Evolutionary conservation across 257 asterid species (phyloP).

Genomic region (Cordia subcordata): DNA sequence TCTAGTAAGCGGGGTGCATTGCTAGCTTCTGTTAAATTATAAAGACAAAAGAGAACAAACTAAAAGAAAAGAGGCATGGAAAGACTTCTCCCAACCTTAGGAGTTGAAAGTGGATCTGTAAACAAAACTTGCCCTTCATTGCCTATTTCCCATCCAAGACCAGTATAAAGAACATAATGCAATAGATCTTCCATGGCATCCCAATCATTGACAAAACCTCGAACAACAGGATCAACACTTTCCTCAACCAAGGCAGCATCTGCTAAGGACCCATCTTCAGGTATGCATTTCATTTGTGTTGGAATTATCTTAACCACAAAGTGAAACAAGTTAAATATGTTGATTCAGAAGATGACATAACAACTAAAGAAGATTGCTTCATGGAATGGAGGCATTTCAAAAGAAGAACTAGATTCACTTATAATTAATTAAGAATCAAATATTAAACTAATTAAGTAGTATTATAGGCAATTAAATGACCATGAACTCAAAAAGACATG

Average conservation of each 20-base stretch:
- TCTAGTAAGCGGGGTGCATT: no score
- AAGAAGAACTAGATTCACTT: no score
- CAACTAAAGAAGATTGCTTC: background rate
- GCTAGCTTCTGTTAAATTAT: no score
- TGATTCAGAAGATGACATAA: background rate
- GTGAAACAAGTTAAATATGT: constrained; percentile 4
- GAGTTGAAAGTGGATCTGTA: constrained; percentile 91
- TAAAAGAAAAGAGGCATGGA: background rate
- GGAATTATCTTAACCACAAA: constrained; percentile 56
- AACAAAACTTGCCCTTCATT: constrained; percentile 94
- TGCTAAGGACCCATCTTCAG: constrained; percentile 48
- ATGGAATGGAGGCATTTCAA: no score
- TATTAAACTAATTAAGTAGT: no score
- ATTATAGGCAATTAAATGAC: no score
- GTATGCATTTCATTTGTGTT: constrained; percentile 71
- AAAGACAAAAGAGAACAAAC: background rate
- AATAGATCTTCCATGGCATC: constrained; percentile 96
- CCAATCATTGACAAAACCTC: constrained; percentile 89
- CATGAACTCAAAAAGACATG: no score
- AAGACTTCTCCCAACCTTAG: constrained; percentile 48
- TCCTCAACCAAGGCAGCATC: constrained; percentile 57
- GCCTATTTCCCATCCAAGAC: constrained; percentile 96
- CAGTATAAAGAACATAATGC: constrained; percentile 67
- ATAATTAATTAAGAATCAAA: no score
- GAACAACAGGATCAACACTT: constrained; percentile 71